Base-by-base conservation (phyloP, 306 rosid genomes). In the Notholithocarpus densiflorus region DNA sequence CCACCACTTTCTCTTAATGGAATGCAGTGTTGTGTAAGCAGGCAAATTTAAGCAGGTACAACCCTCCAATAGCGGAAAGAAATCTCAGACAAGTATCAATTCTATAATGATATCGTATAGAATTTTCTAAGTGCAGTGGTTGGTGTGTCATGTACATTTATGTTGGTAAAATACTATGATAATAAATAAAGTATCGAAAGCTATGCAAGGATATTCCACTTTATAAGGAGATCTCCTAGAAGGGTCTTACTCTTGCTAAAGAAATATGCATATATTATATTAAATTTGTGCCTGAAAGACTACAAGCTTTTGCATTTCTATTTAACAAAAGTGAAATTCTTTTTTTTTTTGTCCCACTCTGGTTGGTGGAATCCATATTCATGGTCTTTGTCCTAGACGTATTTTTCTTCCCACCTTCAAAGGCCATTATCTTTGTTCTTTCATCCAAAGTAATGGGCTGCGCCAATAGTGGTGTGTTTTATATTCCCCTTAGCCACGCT, bases 61-160 rank as follows among this genome's bases (percentile, higher is more conserved):
- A 74, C 76, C 75, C 88, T 85, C 86, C 68, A 77, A 57, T 86
- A 79, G 57, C 73, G 90, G 89, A 86, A 86, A 73, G 74, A 57
- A 60, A 72, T 73, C 79, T 79, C 74, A 11, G 20, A 59, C 72
- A 74, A 17, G 62, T 51, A 52, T 52, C 12, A 43, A 68, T 74
- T 12, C 17, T 48, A 12, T 48, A 48, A 48, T 48, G 73, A 72
- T 81, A 74, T 84, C 73, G 57, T 2, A 4, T 24, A 17, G 20
- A 73, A 12, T 24, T 77, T 29, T 45, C 37, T 17, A 62, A 23
- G 40, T 27, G 57, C 40, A 54, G 82, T 80, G 64, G 54, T 51
- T 52, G 40, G 48, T 78, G 70, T 56, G 59, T 56, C 52, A 10
- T 84, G 75, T 55, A 48, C 15, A 71, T 80, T 74, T 56, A 51